Conservation (phyloP, 345 rosid genomes). For the Hirschfeldia incana region DNA sequence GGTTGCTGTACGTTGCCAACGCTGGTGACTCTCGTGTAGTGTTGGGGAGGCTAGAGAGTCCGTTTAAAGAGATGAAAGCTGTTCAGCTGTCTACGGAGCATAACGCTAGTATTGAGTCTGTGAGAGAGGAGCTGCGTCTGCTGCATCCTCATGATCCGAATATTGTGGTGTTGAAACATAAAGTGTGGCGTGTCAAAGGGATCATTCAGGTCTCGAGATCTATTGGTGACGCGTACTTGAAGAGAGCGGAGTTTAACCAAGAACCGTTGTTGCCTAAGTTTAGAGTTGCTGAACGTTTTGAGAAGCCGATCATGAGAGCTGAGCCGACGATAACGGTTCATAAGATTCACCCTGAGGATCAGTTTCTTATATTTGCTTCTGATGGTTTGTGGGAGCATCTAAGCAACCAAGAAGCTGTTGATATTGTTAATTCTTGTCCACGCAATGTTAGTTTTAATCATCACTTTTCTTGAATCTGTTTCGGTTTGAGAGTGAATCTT, state of each 20-base stretch:
- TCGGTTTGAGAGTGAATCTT: neutral
- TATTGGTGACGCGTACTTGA: constrained; percentile 93
- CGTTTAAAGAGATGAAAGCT: constrained; percentile 66
- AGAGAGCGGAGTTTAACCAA: constrained; percentile 79
- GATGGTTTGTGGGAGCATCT: constrained; percentile 99
- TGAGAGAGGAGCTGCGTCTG: constrained; percentile 81
- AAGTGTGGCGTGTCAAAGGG: constrained; percentile 99
- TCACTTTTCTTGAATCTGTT: neutral
- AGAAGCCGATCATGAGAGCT: constrained; percentile 80
- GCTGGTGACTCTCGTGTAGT: constrained; percentile 97
- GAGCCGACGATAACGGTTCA: constrained; percentile 82
- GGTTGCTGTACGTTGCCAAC: constrained; percentile 79
- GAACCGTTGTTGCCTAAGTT: constrained; percentile 84
- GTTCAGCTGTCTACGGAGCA: constrained; percentile 87
- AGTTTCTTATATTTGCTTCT: constrained; percentile 92
- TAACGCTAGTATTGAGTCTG: constrained; percentile 80
- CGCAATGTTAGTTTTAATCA: constrained; percentile 59
- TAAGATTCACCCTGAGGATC: constrained; percentile 72
- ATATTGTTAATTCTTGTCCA: constrained; percentile 75
- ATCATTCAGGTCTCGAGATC: constrained; percentile 96
- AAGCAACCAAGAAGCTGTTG: constrained; percentile 89
- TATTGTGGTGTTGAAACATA: constrained; percentile 85
- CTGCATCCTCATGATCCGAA: constrained; percentile 97
- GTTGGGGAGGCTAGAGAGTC: constrained; percentile 61
- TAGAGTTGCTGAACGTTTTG: constrained; percentile 69